Evolutionary conservation across 352 stramenopile genomes (phyloP), one percentile per base, ranked within the genome.

Genomic region (Globisporangium emineosum): DNA sequence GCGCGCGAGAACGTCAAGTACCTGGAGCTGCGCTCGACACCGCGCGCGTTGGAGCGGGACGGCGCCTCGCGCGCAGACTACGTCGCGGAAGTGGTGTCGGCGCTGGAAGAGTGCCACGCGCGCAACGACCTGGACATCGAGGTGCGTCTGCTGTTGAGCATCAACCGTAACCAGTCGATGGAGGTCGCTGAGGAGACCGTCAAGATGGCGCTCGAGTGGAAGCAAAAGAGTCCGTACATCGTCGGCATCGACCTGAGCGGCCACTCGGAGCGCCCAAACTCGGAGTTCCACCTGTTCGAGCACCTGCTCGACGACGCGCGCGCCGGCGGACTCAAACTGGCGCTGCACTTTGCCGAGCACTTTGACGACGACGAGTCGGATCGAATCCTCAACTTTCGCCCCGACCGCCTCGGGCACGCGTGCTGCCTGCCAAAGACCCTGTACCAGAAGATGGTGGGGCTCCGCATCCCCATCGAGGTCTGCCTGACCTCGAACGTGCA

Each of bases 401-500:
- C 95, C 3, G 90, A 98, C 71, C 89, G 95, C 61, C 66, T 98
- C 51, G 95, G 95, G 32, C 95, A 98, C 65, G 91, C 91, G 19
- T 88, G 96, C 33, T 90, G 90, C 37, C 64, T 98, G 17, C 78
- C 90, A 5, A 71, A 92, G 33, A 63, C 64, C 15, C 76, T 93
- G 13, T 91, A 94, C 71, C 27, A 83, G 47, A 77, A 81, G 59
- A 83, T 98, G 68, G 63, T 88, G 25, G 33, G 54, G 23, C 60
- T 79, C 17, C 75, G 74, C 21, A 96, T 98, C 60, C 92, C 93
- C 6, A 87, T 98, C 50, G 95, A 98, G 74, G 76, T 93, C 6
- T 98, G 95, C 71, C 80, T 97, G 23, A 98, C 92, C 7, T 98
- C 90, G 19, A 98, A 98, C 72, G 83, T 97, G 29, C 88, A 97